Evolutionary conservation across 2,329 filamentous ascomycete species (phyloP).

Genomic region (Aulographum hederae): DNA sequence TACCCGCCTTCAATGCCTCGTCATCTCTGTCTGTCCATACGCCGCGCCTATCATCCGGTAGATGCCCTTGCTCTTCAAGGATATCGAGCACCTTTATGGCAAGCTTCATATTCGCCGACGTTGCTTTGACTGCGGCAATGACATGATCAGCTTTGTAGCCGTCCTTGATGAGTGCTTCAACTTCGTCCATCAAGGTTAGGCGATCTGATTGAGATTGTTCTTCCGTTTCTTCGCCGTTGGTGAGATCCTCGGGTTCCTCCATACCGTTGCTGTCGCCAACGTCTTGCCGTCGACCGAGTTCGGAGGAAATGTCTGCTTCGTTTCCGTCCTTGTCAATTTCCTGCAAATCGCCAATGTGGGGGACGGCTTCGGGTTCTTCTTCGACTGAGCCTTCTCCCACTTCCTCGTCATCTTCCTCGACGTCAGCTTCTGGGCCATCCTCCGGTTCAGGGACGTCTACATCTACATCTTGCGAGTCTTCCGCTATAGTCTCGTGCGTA

Average conservation of each 20-base stretch:
- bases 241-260: background rate
- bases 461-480: slow-evolving; percentile 1
- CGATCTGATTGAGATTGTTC: background rate
- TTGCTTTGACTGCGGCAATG: slow-evolving; percentile 10
- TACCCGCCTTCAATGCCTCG: slow-evolving; percentile 13
- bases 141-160: slow-evolving; percentile 16
- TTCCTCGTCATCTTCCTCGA: background rate
- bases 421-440: background rate
- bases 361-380: background rate
- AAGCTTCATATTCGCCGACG: slow-evolving; percentile 18
- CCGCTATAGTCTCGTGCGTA: slow-evolving; percentile 2
- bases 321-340: background rate
- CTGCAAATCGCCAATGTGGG: background rate
- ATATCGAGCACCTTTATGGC: slow-evolving; percentile 15
- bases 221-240: background rate
- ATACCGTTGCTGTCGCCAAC: background rate
- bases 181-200: background rate
- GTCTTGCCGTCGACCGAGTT: background rate
- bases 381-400: background rate
- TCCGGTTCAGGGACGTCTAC: slow-evolving; percentile 2
- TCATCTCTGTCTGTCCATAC: slow-evolving; percentile 31
- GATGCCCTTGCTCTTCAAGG: slow-evolving; percentile 13
- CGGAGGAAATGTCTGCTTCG: background rate
- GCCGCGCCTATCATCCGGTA: slow-evolving; percentile 23
- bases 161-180: background rate